Evolutionary conservation across 1,284 basidiomycete genomes (phyloP).

Genomic region (Ustilago loliicola): DNA sequence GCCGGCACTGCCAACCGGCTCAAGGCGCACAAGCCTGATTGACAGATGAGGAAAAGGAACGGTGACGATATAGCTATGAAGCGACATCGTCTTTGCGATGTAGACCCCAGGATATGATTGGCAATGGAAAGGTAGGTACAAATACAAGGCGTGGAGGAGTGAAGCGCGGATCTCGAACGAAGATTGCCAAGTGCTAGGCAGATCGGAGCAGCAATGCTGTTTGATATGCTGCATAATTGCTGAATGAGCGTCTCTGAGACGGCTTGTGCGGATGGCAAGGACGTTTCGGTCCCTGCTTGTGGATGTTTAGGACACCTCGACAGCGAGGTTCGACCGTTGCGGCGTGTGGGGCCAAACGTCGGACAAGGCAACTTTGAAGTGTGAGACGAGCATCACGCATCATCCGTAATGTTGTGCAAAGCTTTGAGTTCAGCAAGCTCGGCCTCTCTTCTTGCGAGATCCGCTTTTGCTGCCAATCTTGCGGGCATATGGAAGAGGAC

Average conservation of each 20-base stretch:
- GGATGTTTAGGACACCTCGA: background rate
- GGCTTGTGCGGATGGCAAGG: background rate
- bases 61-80: background rate
- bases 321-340: background rate
- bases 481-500: slow-evolving; percentile 98
- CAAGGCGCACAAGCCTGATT: background rate
- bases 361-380: background rate
- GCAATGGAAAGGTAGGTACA: slow-evolving; percentile 18
- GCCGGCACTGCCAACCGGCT: background rate
- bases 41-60: background rate
- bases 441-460: slow-evolving; percentile 89
- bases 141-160: slow-evolving; percentile 16
- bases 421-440: slow-evolving; percentile 89
- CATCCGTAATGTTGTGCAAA: slow-evolving; percentile 74
- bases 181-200: background rate
- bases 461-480: slow-evolving; percentile 88
- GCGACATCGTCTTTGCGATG: no score
- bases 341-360: background rate
- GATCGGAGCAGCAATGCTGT: background rate
- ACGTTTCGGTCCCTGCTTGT: background rate
- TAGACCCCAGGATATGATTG: background rate
- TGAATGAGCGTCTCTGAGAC: background rate
- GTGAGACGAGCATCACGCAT: slow-evolving; percentile 10
- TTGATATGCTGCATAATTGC: background rate
- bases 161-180: no score